phyloP scores from a whole-genome alignment of 2,329 filamentous ascomycete species.

The Trichoderma atrobrunneum region DNA sequence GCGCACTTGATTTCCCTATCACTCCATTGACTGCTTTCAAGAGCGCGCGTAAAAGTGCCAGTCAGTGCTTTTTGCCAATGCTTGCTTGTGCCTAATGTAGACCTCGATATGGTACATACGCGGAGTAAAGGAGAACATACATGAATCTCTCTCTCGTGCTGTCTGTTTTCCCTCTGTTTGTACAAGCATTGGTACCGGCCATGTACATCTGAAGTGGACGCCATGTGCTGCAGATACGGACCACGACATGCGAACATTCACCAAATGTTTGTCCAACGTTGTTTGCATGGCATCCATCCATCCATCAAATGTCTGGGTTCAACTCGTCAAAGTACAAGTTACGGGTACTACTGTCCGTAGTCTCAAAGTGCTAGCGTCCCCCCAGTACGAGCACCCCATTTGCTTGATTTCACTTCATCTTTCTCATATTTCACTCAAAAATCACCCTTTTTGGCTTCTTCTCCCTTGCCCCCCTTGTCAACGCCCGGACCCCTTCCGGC shows the following conservation, averaged over 20 bases:
- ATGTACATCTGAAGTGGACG: neutral
- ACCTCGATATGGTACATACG: neutral
- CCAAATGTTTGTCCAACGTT: neutral
- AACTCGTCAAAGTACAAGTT: neutral
- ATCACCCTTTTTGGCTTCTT: neutral
- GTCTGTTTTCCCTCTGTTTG: neutral
- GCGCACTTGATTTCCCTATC: neutral
- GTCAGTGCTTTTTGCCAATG: neutral
- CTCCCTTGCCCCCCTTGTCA: constrained; percentile 3
- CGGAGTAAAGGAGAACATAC: neutral
- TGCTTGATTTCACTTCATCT: neutral
- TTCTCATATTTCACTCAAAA: neutral
- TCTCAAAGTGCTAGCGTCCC: neutral
- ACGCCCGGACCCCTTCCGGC: constrained; percentile 1
- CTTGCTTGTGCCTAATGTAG: neutral
- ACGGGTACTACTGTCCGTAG: neutral
- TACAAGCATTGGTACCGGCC: neutral
- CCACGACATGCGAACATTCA: neutral
- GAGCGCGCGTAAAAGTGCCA: neutral
- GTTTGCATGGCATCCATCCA: neutral
- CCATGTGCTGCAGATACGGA: neutral
- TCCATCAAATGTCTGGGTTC: neutral
- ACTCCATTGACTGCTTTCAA: neutral
- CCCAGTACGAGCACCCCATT: neutral
- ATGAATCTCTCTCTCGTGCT: neutral